phyloP scores from a whole-genome alignment of 345 rosid species.

The Hypericum perforatum region DNA sequence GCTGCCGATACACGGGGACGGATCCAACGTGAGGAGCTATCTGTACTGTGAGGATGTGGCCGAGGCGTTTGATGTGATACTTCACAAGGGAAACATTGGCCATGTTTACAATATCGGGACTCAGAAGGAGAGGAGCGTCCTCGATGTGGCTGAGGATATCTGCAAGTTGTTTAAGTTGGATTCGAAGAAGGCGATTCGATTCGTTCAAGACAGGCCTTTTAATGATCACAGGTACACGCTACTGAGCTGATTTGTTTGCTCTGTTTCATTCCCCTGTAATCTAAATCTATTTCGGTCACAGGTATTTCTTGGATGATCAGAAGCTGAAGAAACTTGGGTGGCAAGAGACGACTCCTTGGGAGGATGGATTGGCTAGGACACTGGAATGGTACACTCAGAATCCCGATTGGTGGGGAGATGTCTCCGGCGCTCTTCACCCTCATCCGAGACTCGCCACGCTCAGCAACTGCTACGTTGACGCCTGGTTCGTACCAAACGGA shows the following conservation, averaged over 20 bases:
- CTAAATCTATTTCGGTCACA: slow-evolving; percentile 34
- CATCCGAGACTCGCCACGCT: slow-evolving; percentile 29
- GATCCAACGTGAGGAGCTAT: slow-evolving; percentile 58
- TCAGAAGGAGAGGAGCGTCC: slow-evolving; percentile 43
- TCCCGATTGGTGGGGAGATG: slow-evolving; percentile 59
- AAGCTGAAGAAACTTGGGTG: slow-evolving; percentile 55
- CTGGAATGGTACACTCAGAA: slow-evolving; percentile 49
- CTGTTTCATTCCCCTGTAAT: too few species aligned
- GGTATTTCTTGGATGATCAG: slow-evolving; percentile 57
- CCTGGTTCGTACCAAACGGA: slow-evolving; percentile 8
- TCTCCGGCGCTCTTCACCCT: slow-evolving; percentile 46
- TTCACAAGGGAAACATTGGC: slow-evolving; percentile 51
- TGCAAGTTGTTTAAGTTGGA: slow-evolving; percentile 37
- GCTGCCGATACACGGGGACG: slow-evolving; percentile 57
- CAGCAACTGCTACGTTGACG: slow-evolving; percentile 9
- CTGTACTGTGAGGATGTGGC: slow-evolving; percentile 52
- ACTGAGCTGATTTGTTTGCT: too few species aligned
- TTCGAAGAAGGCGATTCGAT: slow-evolving; percentile 27
- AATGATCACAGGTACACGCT: slow-evolving; percentile 44
- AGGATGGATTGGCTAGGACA: slow-evolving; percentile 44
- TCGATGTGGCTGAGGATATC: slow-evolving; percentile 52
- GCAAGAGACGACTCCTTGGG: slow-evolving; percentile 49
- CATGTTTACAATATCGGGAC: slow-evolving; percentile 59
- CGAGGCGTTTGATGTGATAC: slow-evolving; percentile 57
- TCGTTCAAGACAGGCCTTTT: slow-evolving; percentile 51